Evolutionary conservation across 495 filamentous ascomycete species (phyloP).

Genomic region (Talaromyces wortmannii): DNA sequence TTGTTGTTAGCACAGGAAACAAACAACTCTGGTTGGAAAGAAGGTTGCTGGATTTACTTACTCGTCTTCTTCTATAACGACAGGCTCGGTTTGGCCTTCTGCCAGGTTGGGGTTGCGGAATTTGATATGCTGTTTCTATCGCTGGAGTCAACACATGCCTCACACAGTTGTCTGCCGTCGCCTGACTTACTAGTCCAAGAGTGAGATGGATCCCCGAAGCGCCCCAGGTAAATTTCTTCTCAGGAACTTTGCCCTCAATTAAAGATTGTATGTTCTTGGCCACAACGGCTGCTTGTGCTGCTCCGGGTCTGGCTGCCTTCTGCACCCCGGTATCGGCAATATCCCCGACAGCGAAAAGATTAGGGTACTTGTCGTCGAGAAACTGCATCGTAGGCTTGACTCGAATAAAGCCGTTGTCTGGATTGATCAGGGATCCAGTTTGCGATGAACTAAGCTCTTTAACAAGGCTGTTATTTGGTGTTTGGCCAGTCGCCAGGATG

Average conservation of each 20-base stretch:
- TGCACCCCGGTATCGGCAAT: conserved; percentile 52
- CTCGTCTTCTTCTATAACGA: conserved; percentile 34
- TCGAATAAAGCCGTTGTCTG: conserved; percentile 41
- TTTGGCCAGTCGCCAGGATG: conserved; percentile 51
- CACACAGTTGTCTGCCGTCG: neutral
- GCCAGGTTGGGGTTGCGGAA: conserved; percentile 41
- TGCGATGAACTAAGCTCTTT: conserved; percentile 24
- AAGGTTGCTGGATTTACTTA: conserved; percentile 16
- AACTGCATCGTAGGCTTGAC: conserved; percentile 53
- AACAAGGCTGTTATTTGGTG: conserved; percentile 46
- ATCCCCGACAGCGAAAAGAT: conserved; percentile 55
- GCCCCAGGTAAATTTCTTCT: conserved; percentile 23
- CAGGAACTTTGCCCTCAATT: conserved; percentile 26
- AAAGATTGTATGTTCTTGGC: conserved; percentile 44
- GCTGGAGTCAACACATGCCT: conserved; percentile 1
- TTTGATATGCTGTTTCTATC: conserved; percentile 39
- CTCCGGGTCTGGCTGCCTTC: conserved; percentile 47
- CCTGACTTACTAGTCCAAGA: conserved; percentile 39
- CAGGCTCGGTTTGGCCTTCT: conserved; percentile 38
- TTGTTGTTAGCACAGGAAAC: conserved; percentile 8
- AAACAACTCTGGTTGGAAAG: neutral
- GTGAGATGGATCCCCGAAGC: conserved; percentile 42
- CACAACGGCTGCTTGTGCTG: conserved; percentile 44
- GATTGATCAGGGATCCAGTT: conserved; percentile 33
- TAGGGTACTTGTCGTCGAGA: conserved; percentile 31